Conservation (phyloP, 1,284 basidiomycete genomes). For the Malassezia sp. region DNA sequence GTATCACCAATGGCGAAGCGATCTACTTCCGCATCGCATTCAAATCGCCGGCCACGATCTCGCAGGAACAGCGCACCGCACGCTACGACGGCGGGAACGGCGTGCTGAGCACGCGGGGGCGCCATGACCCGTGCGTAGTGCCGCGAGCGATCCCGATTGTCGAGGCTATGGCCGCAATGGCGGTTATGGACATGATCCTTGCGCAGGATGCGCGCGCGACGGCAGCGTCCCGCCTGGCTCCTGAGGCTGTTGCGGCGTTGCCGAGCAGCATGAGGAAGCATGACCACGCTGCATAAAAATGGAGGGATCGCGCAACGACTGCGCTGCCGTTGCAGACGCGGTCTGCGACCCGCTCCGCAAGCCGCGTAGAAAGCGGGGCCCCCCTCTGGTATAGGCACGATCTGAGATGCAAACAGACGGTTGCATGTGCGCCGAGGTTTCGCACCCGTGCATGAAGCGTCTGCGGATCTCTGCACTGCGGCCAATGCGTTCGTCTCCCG, state of each 20-base stretch:
- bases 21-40: conserved; percentile 96
- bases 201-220: conserved; percentile 30
- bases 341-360: too few relatives aligned
- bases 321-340: too few relatives aligned
- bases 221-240: conserved; percentile 19
- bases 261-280: conserved; percentile 38
- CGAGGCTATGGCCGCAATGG: conserved; percentile 91
- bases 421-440: not conserved
- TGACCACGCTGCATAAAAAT: conserved; percentile 2
- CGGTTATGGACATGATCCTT: conserved; percentile 65
- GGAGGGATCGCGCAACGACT: too few relatives aligned
- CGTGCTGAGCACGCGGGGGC: conserved; percentile 73
- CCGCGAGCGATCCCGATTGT: conserved; percentile 92
- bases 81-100: conserved; percentile 85
- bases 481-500: not conserved
- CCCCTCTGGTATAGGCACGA: not conserved
- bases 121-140: conserved; percentile 96
- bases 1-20: conserved; percentile 92
- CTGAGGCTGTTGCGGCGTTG: conserved; percentile 21
- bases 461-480: too few relatives aligned
- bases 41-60: conserved; percentile 97
- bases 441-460: too few relatives aligned
- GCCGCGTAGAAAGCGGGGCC: too few relatives aligned
- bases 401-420: not conserved
- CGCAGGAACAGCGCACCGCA: conserved; percentile 76